Evolutionary conservation across 176 grass and related monocot genomes (phyloP).

Genomic region (Chloris gayana): DNA sequence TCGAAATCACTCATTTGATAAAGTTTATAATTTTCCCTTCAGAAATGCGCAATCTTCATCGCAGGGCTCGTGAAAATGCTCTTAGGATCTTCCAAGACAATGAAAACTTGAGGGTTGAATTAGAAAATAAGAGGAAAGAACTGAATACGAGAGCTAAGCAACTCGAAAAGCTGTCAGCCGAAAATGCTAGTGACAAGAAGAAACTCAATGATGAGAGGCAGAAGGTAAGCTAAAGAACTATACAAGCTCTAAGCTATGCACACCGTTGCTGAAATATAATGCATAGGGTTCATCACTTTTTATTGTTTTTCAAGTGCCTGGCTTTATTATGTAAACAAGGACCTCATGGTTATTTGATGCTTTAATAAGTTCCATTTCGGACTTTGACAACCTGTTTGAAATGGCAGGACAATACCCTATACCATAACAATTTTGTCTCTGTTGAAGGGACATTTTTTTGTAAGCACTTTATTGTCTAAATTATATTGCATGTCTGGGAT

Average conservation of each 20-base stretch:
- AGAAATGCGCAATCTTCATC: conserved; percentile 81
- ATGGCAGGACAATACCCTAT: conserved; percentile 7
- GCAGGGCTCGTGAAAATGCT: conserved; percentile 58
- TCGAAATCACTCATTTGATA: conserved; percentile 10
- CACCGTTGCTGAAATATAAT: conserved; percentile 1
- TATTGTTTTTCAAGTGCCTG: conserved; percentile 6
- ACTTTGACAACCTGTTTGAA: conserved; percentile 20
- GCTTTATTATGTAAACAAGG: not conserved
- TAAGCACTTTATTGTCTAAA: conserved; percentile 14
- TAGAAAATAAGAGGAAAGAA: conserved; percentile 74
- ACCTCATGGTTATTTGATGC: conserved; percentile 1
- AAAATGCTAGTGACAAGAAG: conserved; percentile 70
- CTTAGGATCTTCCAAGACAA: conserved; percentile 71
- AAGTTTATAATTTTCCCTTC: conserved; percentile 32
- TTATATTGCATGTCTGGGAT: conserved; percentile 7
- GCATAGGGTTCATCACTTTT: conserved; percentile 19
- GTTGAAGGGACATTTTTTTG: not conserved
- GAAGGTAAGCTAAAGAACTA: conserved; percentile 59
- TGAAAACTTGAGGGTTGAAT: conserved; percentile 72
- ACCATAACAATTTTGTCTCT: not conserved
- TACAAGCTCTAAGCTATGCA: conserved; percentile 6
- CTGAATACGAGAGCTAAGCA: conserved; percentile 58
- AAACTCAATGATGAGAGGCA: conserved; percentile 70
- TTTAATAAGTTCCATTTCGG: conserved; percentile 1
- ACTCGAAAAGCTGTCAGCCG: conserved; percentile 67